Percentiles rank a stretch among this genome's conserved stretches.
These are phyloP conservation scores for Irpex sp. DNA, from an alignment of 1,284 basidiomycete genomes.

Conservation along the genomic window DNA sequence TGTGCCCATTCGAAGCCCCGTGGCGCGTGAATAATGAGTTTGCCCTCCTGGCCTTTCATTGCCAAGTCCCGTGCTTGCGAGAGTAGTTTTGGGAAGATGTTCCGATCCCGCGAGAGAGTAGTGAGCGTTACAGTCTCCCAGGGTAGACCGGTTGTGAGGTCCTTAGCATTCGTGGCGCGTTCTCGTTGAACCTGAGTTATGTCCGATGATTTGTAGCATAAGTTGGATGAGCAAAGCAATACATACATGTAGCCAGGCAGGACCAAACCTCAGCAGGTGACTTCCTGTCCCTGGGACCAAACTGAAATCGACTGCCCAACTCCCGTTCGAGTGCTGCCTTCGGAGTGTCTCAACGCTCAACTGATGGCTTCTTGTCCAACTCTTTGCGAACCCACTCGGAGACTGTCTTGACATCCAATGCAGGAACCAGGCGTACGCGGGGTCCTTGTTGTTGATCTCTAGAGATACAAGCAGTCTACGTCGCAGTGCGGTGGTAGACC, in stretches of 20 bases:
- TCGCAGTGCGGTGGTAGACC: constrained; percentile 74
- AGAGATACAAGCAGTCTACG: constrained; percentile 90
- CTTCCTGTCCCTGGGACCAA: constrained; percentile 94
- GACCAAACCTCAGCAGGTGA: constrained; percentile 87
- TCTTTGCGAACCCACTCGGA: constrained; percentile 24
- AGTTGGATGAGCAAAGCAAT: background rate
- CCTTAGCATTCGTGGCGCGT: constrained; percentile 89
- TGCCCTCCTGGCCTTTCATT: constrained; percentile 83
- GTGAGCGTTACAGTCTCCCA: constrained; percentile 98
- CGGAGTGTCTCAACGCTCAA: constrained; percentile 91
- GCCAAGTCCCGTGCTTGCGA: constrained; percentile 87
- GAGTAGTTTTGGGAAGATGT: constrained; percentile 78
- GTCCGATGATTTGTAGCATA: background rate
- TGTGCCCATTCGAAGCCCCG: constrained; percentile 97
- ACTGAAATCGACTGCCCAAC: constrained; percentile 82
- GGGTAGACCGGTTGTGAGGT: constrained; percentile 86
- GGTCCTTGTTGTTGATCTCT: constrained; percentile 96
- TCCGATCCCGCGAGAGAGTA: constrained; percentile 81
- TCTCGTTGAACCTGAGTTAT: constrained; percentile 79
- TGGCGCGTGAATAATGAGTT: constrained; percentile 93
- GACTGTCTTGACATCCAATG: constrained; percentile 87
- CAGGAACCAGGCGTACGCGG: constrained; percentile 95
- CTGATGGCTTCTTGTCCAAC: constrained; percentile 78
- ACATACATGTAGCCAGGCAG: constrained; percentile 92
- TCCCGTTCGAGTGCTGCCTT: constrained; percentile 86